A percentile compares a stretch with the other conserved stretches of the same genome.
Evolutionary conservation across 176 grass and related monocot species (phyloP).

Genomic region (Eragrostis curvula): DNA sequence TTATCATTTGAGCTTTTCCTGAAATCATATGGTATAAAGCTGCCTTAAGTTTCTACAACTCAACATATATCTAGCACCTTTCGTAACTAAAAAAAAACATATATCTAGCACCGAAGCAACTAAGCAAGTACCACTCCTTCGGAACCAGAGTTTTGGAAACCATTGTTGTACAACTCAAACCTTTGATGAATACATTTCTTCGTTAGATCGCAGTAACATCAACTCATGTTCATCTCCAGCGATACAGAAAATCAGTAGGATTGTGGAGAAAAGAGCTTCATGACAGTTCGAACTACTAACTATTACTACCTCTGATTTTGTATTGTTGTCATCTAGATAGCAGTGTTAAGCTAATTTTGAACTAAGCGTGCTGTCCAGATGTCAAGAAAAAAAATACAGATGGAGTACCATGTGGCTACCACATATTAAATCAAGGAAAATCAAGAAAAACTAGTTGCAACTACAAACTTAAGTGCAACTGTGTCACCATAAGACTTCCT

Average conservation of each 20-base stretch:
- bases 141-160: not conserved
- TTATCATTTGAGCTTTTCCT: not conserved
- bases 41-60: conserved; percentile 6
- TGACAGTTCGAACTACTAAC: not conserved
- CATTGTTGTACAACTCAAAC: not conserved
- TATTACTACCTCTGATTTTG: not conserved
- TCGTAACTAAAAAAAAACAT: too few relatives aligned
- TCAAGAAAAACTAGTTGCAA: not conserved
- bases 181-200: not conserved
- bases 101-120: not conserved
- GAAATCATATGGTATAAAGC: conserved; percentile 12
- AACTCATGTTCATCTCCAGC: conserved; percentile 10
- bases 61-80: too few relatives aligned
- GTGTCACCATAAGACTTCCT: not conserved
- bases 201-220: not conserved
- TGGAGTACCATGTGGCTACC: not conserved
- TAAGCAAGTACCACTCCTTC: not conserved
- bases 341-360: too few relatives aligned
- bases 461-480: not conserved
- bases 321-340: too few relatives aligned
- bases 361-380: too few relatives aligned
- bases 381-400: too few relatives aligned
- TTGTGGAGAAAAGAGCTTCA: not conserved
- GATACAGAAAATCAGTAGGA: not conserved
- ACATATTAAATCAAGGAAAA: conserved; percentile 3